phyloP scores from a whole-genome alignment of 139 green algal species.

The Picocystis salinarum region DNA sequence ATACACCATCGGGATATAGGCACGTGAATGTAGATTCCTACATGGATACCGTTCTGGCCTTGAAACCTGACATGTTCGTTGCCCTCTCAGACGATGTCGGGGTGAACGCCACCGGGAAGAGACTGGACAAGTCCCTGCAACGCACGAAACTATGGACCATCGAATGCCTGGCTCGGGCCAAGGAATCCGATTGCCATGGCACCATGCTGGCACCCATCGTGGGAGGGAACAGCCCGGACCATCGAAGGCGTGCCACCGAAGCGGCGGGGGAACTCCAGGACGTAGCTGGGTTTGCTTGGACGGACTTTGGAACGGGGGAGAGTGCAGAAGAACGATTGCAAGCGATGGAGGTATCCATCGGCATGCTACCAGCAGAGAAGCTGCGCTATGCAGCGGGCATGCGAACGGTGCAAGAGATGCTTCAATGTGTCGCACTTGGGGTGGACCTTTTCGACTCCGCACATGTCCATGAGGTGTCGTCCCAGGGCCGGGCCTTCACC shows the following conservation, averaged over 20 bases:
- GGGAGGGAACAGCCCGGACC: slow-evolving; percentile 11
- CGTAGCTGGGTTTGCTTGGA: slow-evolving; percentile 28
- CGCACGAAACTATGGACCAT: slow-evolving; percentile 30
- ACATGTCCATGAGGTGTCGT: slow-evolving; percentile 17
- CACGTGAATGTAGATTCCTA: too few species aligned
- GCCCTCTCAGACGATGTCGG: slow-evolving; percentile 40
- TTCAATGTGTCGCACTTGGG: slow-evolving; percentile 31
- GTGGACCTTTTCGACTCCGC: slow-evolving; percentile 38
- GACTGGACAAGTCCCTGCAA: slow-evolving; percentile 7
- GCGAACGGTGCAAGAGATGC: slow-evolving; percentile 21
- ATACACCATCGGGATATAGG: too few species aligned
- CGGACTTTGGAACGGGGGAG: slow-evolving; percentile 47
- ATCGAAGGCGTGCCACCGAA: slow-evolving; percentile 18
- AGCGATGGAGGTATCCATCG: slow-evolving; percentile 18
- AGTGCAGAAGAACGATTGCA: slow-evolving; percentile 7
- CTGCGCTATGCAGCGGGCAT: slow-evolving; percentile 19
- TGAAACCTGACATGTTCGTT: slow-evolving; percentile 38
- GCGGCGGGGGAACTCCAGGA: slow-evolving; percentile 9
- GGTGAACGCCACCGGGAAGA: slow-evolving; percentile 5
- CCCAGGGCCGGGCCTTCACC: slow-evolving; percentile 30
- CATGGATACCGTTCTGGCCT: slow-evolving; percentile 22
- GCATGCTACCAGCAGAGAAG: slow-evolving; percentile 18
- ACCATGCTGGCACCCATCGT: slow-evolving; percentile 17
- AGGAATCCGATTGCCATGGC: not conserved
- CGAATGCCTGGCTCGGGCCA: slow-evolving; percentile 18